Evolutionary conservation across 768 basidiomycete genomes (phyloP).

Genomic region (Pleurotus djamor): DNA sequence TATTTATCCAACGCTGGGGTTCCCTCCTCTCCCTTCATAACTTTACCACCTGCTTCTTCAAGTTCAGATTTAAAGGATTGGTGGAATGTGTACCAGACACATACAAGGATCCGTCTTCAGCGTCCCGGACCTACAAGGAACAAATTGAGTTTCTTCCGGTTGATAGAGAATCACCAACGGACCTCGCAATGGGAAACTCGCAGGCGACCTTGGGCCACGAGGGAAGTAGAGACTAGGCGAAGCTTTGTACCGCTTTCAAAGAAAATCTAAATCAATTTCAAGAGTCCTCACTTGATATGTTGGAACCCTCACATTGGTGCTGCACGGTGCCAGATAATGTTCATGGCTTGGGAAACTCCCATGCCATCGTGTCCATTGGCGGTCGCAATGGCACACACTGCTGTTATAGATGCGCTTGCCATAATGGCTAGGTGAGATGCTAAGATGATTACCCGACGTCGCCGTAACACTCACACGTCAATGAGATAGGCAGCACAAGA

Average conservation of each 20-base stretch:
- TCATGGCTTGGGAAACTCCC: constrained; percentile 50
- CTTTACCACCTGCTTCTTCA: not conserved
- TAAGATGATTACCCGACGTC: not conserved
- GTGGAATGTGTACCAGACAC: not conserved
- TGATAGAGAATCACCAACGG: constrained; percentile 12
- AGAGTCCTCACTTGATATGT: not conserved
- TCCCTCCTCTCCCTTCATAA: no score
- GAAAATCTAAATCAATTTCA: not conserved
- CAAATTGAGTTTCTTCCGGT: not conserved
- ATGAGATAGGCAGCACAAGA: constrained; percentile 55
- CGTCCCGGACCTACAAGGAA: not conserved
- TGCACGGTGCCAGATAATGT: constrained; percentile 45
- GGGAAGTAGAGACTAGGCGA: constrained; percentile 36
- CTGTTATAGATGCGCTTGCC: constrained; percentile 38
- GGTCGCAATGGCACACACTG: constrained; percentile 38
- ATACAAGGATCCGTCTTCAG: not conserved
- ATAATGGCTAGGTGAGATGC: not conserved
- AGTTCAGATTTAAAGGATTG: not conserved
- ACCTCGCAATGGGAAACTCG: constrained; percentile 45
- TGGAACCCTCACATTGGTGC: constrained; percentile 26
- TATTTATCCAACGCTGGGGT: no score
- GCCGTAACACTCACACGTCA: constrained; percentile 38
- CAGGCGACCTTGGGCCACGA: constrained; percentile 37
- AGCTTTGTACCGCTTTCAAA: constrained; percentile 35
- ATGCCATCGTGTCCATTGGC: constrained; percentile 37